A percentile compares a stretch with the other conserved stretches of the same genome.
Conservation (phyloP, 2,329 filamentous ascomycete genomes). For the Coniochaeta ligniaria region DNA sequence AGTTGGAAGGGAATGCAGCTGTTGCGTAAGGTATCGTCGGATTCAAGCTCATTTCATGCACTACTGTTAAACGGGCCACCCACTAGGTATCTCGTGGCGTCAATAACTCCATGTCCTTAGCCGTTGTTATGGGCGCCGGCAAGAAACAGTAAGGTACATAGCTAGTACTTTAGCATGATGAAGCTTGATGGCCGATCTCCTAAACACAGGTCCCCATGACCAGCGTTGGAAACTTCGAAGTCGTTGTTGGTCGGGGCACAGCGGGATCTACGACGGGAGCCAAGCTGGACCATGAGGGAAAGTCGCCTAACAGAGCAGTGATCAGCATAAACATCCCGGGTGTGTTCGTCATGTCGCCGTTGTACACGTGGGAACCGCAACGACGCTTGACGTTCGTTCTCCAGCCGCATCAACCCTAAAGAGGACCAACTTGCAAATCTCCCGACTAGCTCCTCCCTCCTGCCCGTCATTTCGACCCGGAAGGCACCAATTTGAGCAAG, state of each 20-base stretch:
- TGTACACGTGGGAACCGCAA: neutral
- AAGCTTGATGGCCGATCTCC: neutral
- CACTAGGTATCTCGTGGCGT: neutral
- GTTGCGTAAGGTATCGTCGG: too few species aligned
- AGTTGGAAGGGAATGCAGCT: neutral
- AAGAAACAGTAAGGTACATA: neutral
- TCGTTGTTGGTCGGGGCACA: neutral
- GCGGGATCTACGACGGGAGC: neutral
- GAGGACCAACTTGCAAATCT: too few species aligned
- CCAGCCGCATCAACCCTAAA: neutral
- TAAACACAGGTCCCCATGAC: neutral
- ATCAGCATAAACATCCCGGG: neutral
- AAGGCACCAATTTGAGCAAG: neutral
- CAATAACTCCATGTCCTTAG: neutral
- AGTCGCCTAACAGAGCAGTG: neutral
- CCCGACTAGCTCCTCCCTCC: too few species aligned
- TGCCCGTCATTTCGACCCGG: neutral
- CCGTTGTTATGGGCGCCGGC: neutral
- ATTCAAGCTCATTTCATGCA: neutral
- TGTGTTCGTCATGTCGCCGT: neutral
- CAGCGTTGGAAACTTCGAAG: neutral
- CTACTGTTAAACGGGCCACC: neutral
- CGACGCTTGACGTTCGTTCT: neutral
- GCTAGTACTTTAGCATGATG: neutral
- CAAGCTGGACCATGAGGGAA: constrained; percentile 1